phyloP scores from a whole-genome alignment of 768 basidiomycete species.

The Auricularia heimuer region DNA sequence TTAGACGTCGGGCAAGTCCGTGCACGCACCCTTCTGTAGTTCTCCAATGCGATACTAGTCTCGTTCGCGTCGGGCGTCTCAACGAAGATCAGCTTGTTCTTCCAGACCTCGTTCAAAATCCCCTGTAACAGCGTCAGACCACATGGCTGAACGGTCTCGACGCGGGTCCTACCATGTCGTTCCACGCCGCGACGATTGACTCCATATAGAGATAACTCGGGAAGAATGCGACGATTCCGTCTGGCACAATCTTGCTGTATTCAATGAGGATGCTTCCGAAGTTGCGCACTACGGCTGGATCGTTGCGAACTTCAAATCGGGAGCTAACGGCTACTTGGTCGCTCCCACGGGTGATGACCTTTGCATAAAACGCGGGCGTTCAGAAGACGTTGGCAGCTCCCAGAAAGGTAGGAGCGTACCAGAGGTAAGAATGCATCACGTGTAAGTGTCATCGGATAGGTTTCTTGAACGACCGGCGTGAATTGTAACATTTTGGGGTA shows the following conservation, averaged over 20 bases:
- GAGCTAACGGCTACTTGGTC: constrained; percentile 99
- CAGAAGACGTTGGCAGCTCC: background rate
- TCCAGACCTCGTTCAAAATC: constrained; percentile 98
- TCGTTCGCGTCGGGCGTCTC: constrained; percentile 99
- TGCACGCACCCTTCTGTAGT: constrained; percentile 76
- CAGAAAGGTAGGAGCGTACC: constrained; percentile 35
- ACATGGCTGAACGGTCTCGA: background rate
- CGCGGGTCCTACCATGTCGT: constrained; percentile 79
- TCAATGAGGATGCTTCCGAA: constrained; percentile 97
- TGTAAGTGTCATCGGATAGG: constrained; percentile 95
- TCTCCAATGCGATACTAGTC: constrained; percentile 95
- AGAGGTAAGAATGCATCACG: constrained; percentile 93
- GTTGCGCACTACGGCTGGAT: constrained; percentile 97
- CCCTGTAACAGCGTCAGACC: constrained; percentile 44
- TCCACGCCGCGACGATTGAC: constrained; percentile 99
- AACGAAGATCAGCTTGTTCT: constrained; percentile 97
- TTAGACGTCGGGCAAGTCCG: background rate
- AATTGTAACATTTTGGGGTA: constrained; percentile 99
- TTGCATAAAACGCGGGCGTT: background rate
- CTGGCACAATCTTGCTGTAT: constrained; percentile 95
- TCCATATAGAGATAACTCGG: constrained; percentile 99
- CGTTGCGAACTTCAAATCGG: constrained; percentile 96
- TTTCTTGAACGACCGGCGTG: constrained; percentile 92
- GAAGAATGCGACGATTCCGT: constrained; percentile 98
- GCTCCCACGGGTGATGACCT: constrained; percentile 97